Evolutionary conservation across 148 eudicot genomes (phyloP).

Genomic region (Cornus kousa): DNA sequence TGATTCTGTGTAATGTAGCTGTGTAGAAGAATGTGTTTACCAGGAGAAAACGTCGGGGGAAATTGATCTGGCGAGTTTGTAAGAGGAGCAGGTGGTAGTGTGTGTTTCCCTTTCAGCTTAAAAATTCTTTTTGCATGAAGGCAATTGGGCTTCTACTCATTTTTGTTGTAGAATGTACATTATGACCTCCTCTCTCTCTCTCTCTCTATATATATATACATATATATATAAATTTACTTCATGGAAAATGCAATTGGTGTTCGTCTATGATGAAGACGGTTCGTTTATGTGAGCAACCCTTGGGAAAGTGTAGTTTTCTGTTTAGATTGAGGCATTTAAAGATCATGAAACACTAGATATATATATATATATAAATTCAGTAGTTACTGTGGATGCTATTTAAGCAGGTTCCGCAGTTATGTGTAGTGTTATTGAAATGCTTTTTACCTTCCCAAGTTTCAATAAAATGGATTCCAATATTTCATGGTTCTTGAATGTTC

Average conservation of each 20-base stretch:
- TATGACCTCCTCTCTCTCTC: background rate
- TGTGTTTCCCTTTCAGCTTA: constrained; percentile 12
- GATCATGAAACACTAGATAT: too few species aligned
- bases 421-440: too few species aligned
- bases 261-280: background rate
- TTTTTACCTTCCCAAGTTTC: too few species aligned
- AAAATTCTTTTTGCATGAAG: constrained; percentile 13
- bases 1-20: constrained; percentile 39
- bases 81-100: background rate
- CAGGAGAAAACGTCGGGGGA: background rate
- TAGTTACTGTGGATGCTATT: too few species aligned
- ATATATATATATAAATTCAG: too few species aligned
- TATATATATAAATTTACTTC: background rate
- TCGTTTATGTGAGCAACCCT: too few species aligned
- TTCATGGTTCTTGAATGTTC: too few species aligned
- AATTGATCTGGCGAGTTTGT: constrained; percentile 4
- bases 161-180: constrained; percentile 15
- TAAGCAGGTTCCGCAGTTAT: too few species aligned
- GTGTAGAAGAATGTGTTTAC: constrained; percentile 30
- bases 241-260: background rate
- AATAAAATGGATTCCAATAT: too few species aligned
- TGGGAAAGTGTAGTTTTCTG: too few species aligned
- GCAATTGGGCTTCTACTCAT: constrained; percentile 17
- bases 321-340: too few species aligned
- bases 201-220: background rate